Base-by-base conservation (phyloP, 176 grass and related monocot genomes). In the Poa annua region DNA sequence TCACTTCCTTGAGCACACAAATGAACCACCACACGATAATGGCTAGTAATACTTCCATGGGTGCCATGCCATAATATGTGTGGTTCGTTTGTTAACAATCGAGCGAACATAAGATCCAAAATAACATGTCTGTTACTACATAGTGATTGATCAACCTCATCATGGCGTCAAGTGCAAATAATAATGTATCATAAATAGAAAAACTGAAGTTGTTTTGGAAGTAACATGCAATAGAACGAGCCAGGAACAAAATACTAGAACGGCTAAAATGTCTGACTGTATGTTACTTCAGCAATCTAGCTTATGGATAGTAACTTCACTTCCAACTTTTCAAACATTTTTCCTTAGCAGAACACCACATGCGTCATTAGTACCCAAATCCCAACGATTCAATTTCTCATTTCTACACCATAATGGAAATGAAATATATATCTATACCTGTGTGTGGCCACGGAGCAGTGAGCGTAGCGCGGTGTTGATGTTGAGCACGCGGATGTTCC, bases 401-500 rank as follows among this genome's bases (percentile, higher is more conserved):
- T 60, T 69, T 75, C 64, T 78, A 65, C 22, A 61, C 44, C 44
- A 17, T 54, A 53, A 51, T 42, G 17, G 32, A 80, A 47, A 17
- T 55, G 64, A 16, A 67, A 12, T 50, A 5, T 50, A 39, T 39
- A 39, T n/a, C n/a, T 85, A 61, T 86, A 99, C 96, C 96, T 99
- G 96, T 41, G 96, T 73, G 61, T 99, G 96, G 54, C 96, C 96
- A 53, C 93, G 89, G 63, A 99, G 93, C n/a, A 99, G 93, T 3
- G 96, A 96, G 79, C 96, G 92, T 44, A 99, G 87, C 11, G 93
- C 93, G 22, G 96, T 99, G 52, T 99, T 93, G 85, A 96, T 99
- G 89, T 99, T 99, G 0, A 99, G 91, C 76, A 96, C 93, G 34
- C 96, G 84, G 52, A 99, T 96, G 77, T 93, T 93, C 55, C 93